phyloP scores from a whole-genome alignment of 2,329 filamentous ascomycete species.

The Arthrobotrys sphaeroides region DNA sequence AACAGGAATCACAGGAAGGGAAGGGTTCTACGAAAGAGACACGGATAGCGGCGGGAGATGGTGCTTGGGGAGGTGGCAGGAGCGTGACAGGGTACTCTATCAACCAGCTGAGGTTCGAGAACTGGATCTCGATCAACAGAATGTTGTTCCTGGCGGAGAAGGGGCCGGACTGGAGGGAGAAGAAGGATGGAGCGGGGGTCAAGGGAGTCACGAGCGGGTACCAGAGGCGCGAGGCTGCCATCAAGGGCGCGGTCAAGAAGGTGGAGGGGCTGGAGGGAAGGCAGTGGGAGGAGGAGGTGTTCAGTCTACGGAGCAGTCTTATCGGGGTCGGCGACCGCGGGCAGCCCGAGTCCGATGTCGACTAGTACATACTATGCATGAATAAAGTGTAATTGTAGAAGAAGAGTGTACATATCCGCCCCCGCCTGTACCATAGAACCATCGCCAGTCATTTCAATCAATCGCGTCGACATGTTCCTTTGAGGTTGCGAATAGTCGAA shows the following conservation, averaged over 20 bases:
- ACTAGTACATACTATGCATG: not conserved
- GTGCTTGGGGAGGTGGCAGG: conserved; percentile 22
- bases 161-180: not conserved
- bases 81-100: conserved; percentile 62
- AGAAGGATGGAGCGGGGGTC: not conserved
- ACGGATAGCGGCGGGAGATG: not conserved
- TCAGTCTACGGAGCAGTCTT: not conserved
- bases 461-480: not conserved
- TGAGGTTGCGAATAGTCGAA: not conserved
- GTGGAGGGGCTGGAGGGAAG: conserved; percentile 10
- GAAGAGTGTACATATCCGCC: not conserved
- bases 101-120: conserved; percentile 64
- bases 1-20: not conserved
- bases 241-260: not conserved
- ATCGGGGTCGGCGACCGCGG: not conserved
- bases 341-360: not conserved
- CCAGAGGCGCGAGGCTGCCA: conserved; percentile 1
- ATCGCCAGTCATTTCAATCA: not conserved
- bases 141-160: conserved; percentile 62
- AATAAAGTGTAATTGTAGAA: not conserved
- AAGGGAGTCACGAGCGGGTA: not conserved
- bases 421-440: not conserved
- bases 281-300: conserved; percentile 18
- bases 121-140: conserved; percentile 65
- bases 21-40: not conserved